Conservation (phyloP, 2,329 filamentous ascomycete genomes). For the Penicillium sp. region DNA sequence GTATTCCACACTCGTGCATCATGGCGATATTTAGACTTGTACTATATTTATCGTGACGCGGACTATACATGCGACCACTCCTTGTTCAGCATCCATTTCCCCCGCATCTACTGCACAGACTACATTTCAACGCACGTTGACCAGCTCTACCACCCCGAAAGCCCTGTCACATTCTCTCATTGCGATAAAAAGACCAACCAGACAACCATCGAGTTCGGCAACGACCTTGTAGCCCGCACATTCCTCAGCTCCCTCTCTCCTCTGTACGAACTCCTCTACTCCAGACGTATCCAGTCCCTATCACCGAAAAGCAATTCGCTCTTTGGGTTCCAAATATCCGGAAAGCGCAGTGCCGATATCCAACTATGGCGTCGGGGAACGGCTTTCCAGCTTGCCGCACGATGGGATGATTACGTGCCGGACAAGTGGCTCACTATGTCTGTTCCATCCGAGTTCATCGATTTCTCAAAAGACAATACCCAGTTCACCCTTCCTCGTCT, state of each 20-base stretch:
- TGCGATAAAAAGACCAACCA: conserved; percentile 28
- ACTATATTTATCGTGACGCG: conserved; percentile 31
- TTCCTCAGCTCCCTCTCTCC: conserved; percentile 33
- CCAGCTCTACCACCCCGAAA: conserved; percentile 28
- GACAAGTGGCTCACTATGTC: conserved; percentile 34
- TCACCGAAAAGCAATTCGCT: conserved; percentile 27
- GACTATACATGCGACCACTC: conserved; percentile 31
- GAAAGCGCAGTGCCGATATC: conserved; percentile 29
- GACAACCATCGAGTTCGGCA: conserved; percentile 23
- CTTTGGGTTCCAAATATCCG: conserved; percentile 25
- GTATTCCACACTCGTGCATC: conserved; percentile 21
- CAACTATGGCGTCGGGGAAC: conserved; percentile 33
- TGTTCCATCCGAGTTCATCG: conserved; percentile 16
- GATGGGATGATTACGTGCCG: conserved; percentile 29
- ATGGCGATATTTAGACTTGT: conserved; percentile 31
- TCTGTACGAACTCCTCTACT: conserved; percentile 30
- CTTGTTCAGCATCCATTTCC: conserved; percentile 28
- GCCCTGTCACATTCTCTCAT: conserved; percentile 30
- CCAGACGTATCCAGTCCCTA: conserved; percentile 27
- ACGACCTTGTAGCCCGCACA: conserved; percentile 17
- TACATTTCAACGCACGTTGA: conserved; percentile 36
- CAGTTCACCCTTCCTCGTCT: conserved; percentile 23
- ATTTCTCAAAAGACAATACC: conserved; percentile 23
- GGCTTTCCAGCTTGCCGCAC: conserved; percentile 25
- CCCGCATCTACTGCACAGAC: conserved; percentile 27